These are phyloP conservation scores for Coleophoma crateriformis DNA, from an alignment of 2,329 filamentous ascomycete species.

Conservation along the genomic window DNA sequence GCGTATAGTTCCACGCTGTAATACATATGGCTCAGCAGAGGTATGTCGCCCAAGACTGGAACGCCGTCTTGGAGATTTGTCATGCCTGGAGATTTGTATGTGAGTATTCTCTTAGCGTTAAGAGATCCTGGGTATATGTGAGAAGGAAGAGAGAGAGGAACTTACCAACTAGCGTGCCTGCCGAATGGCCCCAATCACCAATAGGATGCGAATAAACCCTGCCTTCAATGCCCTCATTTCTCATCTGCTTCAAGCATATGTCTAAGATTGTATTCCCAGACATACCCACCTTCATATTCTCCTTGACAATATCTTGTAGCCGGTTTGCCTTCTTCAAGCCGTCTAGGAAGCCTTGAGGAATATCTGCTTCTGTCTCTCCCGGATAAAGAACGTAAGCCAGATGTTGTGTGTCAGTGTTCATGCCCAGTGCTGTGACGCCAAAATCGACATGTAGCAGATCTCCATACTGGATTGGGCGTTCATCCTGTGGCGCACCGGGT, in stretches of 20 bases:
- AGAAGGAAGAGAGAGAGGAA: neutral
- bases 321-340: slow-evolving; percentile 40
- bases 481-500: slow-evolving; percentile 11
- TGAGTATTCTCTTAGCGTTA: neutral
- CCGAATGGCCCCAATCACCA: slow-evolving; percentile 45
- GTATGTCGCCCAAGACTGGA: slow-evolving; percentile 39
- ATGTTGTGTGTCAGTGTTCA: slow-evolving; percentile 46
- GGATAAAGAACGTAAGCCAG: slow-evolving; percentile 42
- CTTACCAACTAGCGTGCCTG: slow-evolving; percentile 40
- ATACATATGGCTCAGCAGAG: slow-evolving; percentile 38
- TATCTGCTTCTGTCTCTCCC: slow-evolving; percentile 32
- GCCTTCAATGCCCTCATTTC: slow-evolving; percentile 36
- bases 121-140: neutral
- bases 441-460: slow-evolving; percentile 45
- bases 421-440: slow-evolving; percentile 38
- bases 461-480: slow-evolving; percentile 32
- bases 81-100: slow-evolving; percentile 31
- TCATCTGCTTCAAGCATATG: slow-evolving; percentile 33
- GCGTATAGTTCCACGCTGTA: slow-evolving; percentile 46
- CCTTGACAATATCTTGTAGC: slow-evolving; percentile 40
- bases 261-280: slow-evolving; percentile 40
- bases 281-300: slow-evolving; percentile 36
- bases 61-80: slow-evolving; percentile 43
- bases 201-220: slow-evolving; percentile 44
- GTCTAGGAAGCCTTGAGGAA: slow-evolving; percentile 34